Evolutionary conservation across 371 early-diverging fungal species (phyloP).

Genomic region (Mortierella sp.): DNA sequence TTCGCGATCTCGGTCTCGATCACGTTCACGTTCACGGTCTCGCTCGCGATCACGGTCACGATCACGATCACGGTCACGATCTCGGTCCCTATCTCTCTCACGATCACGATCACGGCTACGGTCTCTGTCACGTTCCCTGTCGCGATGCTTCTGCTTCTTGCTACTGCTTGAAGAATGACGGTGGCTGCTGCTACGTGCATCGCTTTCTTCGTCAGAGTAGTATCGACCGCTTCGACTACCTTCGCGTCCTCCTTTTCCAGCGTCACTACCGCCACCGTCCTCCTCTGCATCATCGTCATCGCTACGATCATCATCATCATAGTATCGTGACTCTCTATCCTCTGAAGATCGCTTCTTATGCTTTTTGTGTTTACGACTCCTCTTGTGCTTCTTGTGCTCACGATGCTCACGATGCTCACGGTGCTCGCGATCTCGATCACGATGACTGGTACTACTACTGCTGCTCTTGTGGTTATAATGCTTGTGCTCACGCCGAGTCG

Average conservation of each 20-base stretch:
- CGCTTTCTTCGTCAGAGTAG: conserved; percentile 19
- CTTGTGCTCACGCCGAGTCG: conserved; percentile 33
- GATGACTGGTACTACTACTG: conserved; percentile 2
- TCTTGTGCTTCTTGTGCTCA: conserved; percentile 56
- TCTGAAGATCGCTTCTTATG: conserved; percentile 56
- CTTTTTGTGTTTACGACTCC: conserved; percentile 53
- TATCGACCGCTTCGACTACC: conserved; percentile 13
- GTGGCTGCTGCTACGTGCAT: conserved; percentile 6
- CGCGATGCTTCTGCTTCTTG: conserved; percentile 20
- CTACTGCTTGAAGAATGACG: conserved; percentile 9
- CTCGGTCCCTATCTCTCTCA: conserved; percentile 20
- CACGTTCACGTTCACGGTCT: conserved; percentile 21
- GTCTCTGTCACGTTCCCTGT: conserved; percentile 18
- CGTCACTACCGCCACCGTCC: conserved; percentile 12
- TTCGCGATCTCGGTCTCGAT: background rate
- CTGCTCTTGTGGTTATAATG: conserved; percentile 30
- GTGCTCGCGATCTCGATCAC: conserved; percentile 7
- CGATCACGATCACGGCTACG: conserved; percentile 17
- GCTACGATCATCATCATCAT: conserved; percentile 11
- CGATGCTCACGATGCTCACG: conserved; percentile 33
- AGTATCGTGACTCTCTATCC: conserved; percentile 32
- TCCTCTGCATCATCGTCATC: conserved; percentile 12
- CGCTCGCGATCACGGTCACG: conserved; percentile 26
- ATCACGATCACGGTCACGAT: conserved; percentile 19
- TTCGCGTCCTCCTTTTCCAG: conserved; percentile 15